These are phyloP conservation scores for Hypholoma sublateritium DNA, from an alignment of 768 basidiomycete species.

Conservation along the genomic window DNA sequence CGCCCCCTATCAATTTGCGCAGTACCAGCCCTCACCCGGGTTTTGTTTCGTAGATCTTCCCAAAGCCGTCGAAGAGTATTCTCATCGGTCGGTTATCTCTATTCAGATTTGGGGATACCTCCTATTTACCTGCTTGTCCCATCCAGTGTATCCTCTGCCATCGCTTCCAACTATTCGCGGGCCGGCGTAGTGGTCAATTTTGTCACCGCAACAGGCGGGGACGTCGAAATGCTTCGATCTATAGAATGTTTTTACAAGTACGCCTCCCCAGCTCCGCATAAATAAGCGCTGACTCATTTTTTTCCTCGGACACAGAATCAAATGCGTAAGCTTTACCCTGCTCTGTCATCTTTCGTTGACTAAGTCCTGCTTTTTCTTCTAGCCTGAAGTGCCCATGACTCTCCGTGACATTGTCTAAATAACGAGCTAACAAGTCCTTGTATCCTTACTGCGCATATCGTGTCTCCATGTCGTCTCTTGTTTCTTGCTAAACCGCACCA, in stretches of 20 bases:
- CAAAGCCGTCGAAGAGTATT: slow-evolving; percentile 96
- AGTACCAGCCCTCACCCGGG: not conserved
- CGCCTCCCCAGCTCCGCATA: slow-evolving; percentile 10
- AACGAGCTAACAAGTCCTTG: slow-evolving; percentile 57
- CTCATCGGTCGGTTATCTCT: slow-evolving; percentile 66
- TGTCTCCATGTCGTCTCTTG: slow-evolving; percentile 36
- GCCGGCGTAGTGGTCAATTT: slow-evolving; percentile 95
- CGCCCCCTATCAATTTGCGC: not conserved
- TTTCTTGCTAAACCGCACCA: slow-evolving; percentile 48
- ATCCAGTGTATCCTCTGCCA: slow-evolving; percentile 78
- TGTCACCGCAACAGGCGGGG: slow-evolving; percentile 95
- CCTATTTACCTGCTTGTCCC: slow-evolving; percentile 8
- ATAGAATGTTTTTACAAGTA: slow-evolving; percentile 99
- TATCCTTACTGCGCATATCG: slow-evolving; percentile 73
- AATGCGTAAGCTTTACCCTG: slow-evolving; percentile 67
- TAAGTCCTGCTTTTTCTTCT: slow-evolving; percentile 13
- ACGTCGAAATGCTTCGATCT: slow-evolving; percentile 96
- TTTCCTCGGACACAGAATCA: slow-evolving; percentile 51
- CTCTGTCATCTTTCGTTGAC: too few species aligned
- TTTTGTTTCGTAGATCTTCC: slow-evolving; percentile 66
- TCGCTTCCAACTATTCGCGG: slow-evolving; percentile 81
- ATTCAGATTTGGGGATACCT: not conserved
- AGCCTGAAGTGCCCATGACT: slow-evolving; percentile 92
- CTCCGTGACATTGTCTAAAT: slow-evolving; percentile 85
- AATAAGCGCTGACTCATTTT: slow-evolving; percentile 3